These are phyloP conservation scores for Mychonastes homosphaera DNA, from an alignment of 139 green algal genomes.

Conservation along the genomic window DNA sequence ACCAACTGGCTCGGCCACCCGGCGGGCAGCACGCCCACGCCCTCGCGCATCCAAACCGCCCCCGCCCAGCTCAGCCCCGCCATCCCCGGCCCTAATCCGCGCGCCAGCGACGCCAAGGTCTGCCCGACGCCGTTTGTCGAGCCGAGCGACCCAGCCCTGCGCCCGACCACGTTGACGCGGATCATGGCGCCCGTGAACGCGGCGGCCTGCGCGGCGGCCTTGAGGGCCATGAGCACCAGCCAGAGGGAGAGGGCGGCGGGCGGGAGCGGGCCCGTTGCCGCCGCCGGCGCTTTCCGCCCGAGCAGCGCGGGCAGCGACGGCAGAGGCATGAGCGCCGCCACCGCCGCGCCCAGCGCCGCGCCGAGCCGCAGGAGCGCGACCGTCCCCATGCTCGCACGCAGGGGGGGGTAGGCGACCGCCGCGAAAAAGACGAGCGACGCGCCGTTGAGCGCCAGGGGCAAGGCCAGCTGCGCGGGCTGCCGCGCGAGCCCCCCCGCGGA, in stretches of 20 bases:
- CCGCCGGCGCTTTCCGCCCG: not conserved
- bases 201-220: constrained; percentile 22
- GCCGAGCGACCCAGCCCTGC: too few relatives aligned
- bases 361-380: constrained; percentile 25
- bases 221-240: constrained; percentile 2
- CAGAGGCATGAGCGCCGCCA: constrained; percentile 30
- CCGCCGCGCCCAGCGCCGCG: constrained; percentile 26
- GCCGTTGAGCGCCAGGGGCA: constrained; percentile 43
- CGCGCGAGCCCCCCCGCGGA: constrained; percentile 38
- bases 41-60: too few relatives aligned
- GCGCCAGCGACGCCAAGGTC: constrained; percentile 41
- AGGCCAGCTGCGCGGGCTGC: constrained; percentile 31
- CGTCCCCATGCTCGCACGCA: constrained; percentile 25
- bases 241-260: not conserved
- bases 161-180: constrained; percentile 51
- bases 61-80: too few relatives aligned
- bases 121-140: constrained; percentile 58
- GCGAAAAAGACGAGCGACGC: constrained; percentile 32
- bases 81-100: too few relatives aligned
- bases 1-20: too few relatives aligned
- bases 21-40: too few relatives aligned
- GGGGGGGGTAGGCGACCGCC: constrained; percentile 31
- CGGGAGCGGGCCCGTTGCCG: not conserved
- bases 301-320: constrained; percentile 22
- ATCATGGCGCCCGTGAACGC: constrained; percentile 52